Evolutionary conservation across 1,284 basidiomycete species (phyloP).

Genomic region (Neolentinus lepideus): DNA sequence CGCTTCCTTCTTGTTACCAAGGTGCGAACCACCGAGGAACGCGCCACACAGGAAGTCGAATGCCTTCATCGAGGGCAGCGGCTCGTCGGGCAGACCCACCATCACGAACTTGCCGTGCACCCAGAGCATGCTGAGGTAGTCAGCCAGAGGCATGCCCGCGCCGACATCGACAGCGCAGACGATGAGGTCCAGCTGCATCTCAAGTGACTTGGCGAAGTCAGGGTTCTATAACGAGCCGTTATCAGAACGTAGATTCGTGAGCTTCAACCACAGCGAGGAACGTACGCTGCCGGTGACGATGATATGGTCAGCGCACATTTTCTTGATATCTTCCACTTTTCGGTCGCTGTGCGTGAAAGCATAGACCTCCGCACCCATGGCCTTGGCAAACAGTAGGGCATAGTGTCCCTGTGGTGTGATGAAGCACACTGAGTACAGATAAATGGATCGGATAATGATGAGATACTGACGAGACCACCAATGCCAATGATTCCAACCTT

Average conservation of each 20-base stretch:
- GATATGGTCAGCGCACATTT: slow-evolving; percentile 54
- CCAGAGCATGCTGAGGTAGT: slow-evolving; percentile 39
- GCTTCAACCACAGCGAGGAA: neutral
- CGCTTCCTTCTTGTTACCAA: slow-evolving; percentile 59
- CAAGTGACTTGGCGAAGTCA: slow-evolving; percentile 35
- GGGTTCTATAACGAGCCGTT: neutral
- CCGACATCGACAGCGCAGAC: slow-evolving; percentile 38
- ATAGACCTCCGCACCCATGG: slow-evolving; percentile 43
- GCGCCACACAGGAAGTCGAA: slow-evolving; percentile 32
- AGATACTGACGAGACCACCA: slow-evolving; percentile 45
- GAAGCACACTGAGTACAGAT: slow-evolving; percentile 5
- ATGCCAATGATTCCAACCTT: slow-evolving; percentile 64
- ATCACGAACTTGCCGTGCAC: slow-evolving; percentile 49
- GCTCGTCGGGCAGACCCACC: slow-evolving; percentile 44
- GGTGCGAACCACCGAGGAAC: slow-evolving; percentile 36
- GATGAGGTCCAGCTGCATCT: slow-evolving; percentile 51
- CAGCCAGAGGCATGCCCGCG: slow-evolving; percentile 20
- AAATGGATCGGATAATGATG: slow-evolving; percentile 14
- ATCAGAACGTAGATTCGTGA: neutral
- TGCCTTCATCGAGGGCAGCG: slow-evolving; percentile 29
- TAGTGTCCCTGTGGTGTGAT: slow-evolving; percentile 28
- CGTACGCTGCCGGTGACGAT: slow-evolving; percentile 36
- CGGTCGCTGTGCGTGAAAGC: slow-evolving; percentile 55
- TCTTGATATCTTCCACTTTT: slow-evolving; percentile 59
- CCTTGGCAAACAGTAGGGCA: slow-evolving; percentile 39